Base-by-base conservation (phyloP, 257 asterid genomes). In the Gentiana dahurica region DNA sequence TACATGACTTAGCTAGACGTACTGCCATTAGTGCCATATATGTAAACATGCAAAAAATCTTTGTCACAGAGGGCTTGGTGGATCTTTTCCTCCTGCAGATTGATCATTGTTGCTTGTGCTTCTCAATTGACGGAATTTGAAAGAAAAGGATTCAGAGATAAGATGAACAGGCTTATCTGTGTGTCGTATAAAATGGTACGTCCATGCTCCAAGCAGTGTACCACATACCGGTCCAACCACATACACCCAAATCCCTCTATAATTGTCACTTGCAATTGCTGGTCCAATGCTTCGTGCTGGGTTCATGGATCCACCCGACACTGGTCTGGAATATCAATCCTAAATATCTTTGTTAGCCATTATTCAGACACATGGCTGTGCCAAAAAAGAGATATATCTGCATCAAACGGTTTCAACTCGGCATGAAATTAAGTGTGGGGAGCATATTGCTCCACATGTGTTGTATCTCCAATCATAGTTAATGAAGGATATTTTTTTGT, bases 231-330 rank as follows among this genome's bases (percentile, higher is more conserved):
- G 94, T 34, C 97, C 95, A 3, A 83, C 58, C 2, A 81, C 2
- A 54, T 89, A 89, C 1, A 83, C 81, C 97, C 95, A 89, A 54
- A 86, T 61, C 6, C 83, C 92, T 36, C 68, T 68, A 72, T 73
- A 81, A 58, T 81, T 73, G 47, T 68, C 43, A 68, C 97, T 89
- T 7, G 89, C 97, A 54, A 85, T 61, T 49, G 97, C 97, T 3
- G 97, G 97, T 1, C 97, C 97, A 8, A 89, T 48, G 12, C 80
- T 77, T 64, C 95, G 70, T 2, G 86, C 95, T 0, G 95, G 97
- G 75, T 89, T 86, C 97, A 89, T 89, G 3, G 95, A 86, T 53
- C 95, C 97, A 36, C 97, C 95, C 2, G 97, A 86, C 60, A 86
- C 44, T 1, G 97, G 94, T 68, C 97, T 89, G 59, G 12, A 67